phyloP scores from a whole-genome alignment of 2,329 filamentous ascomycete species.

The Fusarium verrucosum region DNA sequence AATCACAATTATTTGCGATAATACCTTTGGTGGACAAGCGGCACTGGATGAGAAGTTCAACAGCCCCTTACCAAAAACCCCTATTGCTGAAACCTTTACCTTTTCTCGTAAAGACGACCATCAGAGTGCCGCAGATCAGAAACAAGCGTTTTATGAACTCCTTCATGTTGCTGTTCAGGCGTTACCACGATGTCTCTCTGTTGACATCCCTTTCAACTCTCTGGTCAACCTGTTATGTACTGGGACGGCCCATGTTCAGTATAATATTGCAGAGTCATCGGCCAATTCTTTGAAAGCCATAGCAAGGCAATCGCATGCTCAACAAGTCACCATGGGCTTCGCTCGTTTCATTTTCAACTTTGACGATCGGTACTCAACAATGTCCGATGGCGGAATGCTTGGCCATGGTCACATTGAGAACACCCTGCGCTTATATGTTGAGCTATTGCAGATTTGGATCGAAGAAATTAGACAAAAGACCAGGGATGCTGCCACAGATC shows the following conservation, averaged over 20 bases:
- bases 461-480: constrained; percentile 92
- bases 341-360: constrained; percentile 98
- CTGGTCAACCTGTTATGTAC: constrained; percentile 95
- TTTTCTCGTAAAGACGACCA: constrained; percentile 86
- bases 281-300: constrained; percentile 95
- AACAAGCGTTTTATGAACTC: constrained; percentile 94
- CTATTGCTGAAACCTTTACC: constrained; percentile 92
- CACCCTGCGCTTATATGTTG: constrained; percentile 90
- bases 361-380: constrained; percentile 95
- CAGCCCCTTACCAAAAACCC: constrained; percentile 88
- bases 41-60: constrained; percentile 95
- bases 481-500: constrained; percentile 73
- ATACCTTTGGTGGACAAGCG: constrained; percentile 95
- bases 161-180: constrained; percentile 96
- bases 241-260: constrained; percentile 93
- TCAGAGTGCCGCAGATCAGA: constrained; percentile 77
- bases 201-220: constrained; percentile 90
- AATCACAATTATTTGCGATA: constrained; percentile 95
- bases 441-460: constrained; percentile 95
- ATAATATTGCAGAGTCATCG: constrained; percentile 90
- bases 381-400: constrained; percentile 97
- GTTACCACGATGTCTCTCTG: constrained; percentile 89
- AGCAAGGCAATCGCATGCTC: constrained; percentile 88
- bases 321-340: constrained; percentile 96
- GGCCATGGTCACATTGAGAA: constrained; percentile 94